Base-by-base conservation (phyloP, 2,329 filamentous ascomycete species). In the Dactylonectria estremocensis region DNA sequence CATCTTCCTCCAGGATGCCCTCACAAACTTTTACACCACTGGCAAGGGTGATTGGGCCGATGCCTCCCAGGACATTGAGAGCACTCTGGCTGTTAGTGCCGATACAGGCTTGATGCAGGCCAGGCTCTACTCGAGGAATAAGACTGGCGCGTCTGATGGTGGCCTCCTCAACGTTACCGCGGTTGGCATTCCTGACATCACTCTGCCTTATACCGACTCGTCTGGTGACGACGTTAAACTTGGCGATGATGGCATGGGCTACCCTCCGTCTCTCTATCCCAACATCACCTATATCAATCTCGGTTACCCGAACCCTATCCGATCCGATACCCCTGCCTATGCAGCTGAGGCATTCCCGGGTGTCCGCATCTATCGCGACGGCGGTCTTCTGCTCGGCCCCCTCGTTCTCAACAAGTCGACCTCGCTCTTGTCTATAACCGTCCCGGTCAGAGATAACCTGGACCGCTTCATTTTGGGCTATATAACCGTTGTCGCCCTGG, bases 401-500 rank as follows among this genome's bases (percentile, higher is more conserved):
- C 84, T 93, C 64, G 84, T 88, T 24, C 81, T 96, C 69, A 96
- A 97, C 77, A 83, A 88, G 50, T 89, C 90, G 0, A 93, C 92
- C 70, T 93, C 93, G 22, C 83, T 98, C 11, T 79, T 97, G 13
- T 97, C 95, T 2, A 84, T 97, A 66, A 97, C 95, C 0, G 82
- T 95, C 16, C 93, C 95, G 0, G 89, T 98, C 60, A 87, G 93
- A 67, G 90, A 92, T 77, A 85, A 86, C 2, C 86, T 87, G 2
- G 78, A 81, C 48, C 83, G 82, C 3, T 90, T 92, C 69, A 88
- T 95, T 1, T 85, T 97, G 5, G 95, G 94, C 2, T 97, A 94
- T 83, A 88, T 97, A 83, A 97, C 94, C 1, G 83, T 95, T 2
- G 85, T 97, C n/a, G 87, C 93, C 62, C 89, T 93, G 63, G 91